Evolutionary conservation across 1,284 basidiomycete genomes (phyloP).

Genomic region (Pisolithus thermaeus): DNA sequence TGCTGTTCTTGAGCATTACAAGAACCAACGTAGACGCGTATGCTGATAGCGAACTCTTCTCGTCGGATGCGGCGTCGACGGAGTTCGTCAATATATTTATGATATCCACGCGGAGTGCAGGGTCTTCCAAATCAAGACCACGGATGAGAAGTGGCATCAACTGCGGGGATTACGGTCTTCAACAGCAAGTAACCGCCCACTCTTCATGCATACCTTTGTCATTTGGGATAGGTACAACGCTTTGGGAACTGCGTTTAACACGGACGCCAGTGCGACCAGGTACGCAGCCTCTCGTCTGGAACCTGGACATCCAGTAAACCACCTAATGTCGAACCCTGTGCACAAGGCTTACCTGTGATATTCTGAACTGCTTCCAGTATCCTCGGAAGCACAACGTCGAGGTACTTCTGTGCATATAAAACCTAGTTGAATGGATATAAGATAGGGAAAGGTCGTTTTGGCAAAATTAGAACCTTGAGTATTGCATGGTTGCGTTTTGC

Average conservation of each 20-base stretch:
- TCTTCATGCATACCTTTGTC: conserved; percentile 45
- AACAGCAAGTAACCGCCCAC: background rate
- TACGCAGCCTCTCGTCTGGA: conserved; percentile 56
- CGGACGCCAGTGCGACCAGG: conserved; percentile 78
- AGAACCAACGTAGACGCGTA: conserved; percentile 67
- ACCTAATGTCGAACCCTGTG: background rate
- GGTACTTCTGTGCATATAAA: conserved; percentile 81
- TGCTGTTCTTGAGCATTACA: conserved; percentile 65
- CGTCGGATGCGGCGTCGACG: conserved; percentile 53
- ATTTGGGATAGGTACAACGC: conserved; percentile 67
- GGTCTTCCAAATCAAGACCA: conserved; percentile 73
- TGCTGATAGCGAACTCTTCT: conserved; percentile 49
- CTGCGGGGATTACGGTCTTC: conserved; percentile 34
- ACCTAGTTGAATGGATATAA: conserved; percentile 44
- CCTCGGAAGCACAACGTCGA: conserved; percentile 68
- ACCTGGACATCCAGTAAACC: conserved; percentile 30
- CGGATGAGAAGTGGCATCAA: conserved; percentile 87
- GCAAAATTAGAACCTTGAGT: conserved; percentile 51
- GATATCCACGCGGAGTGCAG: conserved; percentile 70
- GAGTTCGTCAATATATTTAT: conserved; percentile 77
- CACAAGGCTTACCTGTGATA: conserved; percentile 33
- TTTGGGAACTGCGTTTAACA: conserved; percentile 80
- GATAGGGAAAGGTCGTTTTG: conserved; percentile 1
- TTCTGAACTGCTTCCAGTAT: conserved; percentile 60
- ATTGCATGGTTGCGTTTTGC: conserved; percentile 74